phyloP scores from a whole-genome alignment of 2,329 filamentous ascomycete genomes.

The Chaetomium olivaceum region DNA sequence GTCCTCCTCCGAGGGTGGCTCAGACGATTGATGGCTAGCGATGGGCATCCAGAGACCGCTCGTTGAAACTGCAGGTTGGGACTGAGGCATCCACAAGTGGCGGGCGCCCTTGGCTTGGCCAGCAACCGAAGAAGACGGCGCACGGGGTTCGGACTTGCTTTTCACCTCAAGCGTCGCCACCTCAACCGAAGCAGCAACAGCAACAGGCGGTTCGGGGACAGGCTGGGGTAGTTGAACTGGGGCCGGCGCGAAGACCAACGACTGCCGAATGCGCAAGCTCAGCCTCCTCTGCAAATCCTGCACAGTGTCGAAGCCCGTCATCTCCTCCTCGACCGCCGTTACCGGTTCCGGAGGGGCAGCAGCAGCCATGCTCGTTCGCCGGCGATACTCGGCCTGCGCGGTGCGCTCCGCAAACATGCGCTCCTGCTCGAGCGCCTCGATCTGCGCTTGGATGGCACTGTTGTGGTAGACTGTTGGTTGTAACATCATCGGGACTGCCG shows the following conservation, averaged over 20 bases:
- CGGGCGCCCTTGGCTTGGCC: background rate
- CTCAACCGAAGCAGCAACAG: background rate
- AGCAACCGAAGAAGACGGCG: background rate
- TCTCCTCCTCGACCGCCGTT: background rate
- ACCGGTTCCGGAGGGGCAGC: too few relatives aligned
- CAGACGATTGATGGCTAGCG: background rate
- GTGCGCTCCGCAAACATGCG: slow-evolving; percentile 34
- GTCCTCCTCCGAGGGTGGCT: background rate
- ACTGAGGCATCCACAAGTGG: background rate
- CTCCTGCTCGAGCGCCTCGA: slow-evolving; percentile 40
- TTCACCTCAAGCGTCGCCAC: background rate
- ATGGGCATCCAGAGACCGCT: background rate
- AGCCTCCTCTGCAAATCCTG: slow-evolving; percentile 28
- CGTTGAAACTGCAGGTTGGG: background rate
- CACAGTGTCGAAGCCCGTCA: slow-evolving; percentile 19
- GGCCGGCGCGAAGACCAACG: slow-evolving; percentile 17
- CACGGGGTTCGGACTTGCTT: background rate
- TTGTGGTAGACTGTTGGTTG: background rate
- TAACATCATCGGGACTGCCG: background rate
- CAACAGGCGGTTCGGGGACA: background rate
- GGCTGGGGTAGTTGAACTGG: background rate
- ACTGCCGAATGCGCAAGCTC: slow-evolving; percentile 26
- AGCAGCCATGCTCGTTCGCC: slow-evolving; percentile 13
- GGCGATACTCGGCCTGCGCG: slow-evolving; percentile 28
- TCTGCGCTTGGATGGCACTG: slow-evolving; percentile 35